Conservation (phyloP, 345 rosid species). For the Salix udensis region DNA sequence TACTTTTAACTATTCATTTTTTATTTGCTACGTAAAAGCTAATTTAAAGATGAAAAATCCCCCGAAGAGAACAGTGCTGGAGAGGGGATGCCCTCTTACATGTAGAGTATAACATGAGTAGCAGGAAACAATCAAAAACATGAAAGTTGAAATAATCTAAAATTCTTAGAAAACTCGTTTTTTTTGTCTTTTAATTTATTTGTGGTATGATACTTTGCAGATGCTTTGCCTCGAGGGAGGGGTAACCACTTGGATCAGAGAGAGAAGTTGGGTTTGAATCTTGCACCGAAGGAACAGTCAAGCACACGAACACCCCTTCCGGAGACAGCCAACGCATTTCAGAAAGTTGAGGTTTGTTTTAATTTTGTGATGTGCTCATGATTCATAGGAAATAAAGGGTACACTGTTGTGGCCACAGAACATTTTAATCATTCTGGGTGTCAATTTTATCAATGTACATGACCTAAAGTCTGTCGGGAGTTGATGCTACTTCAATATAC, state of each 20-base stretch:
- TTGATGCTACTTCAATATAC: not conserved
- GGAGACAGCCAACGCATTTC: constrained; percentile 60
- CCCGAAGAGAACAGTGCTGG: not conserved
- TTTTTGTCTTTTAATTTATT: not conserved
- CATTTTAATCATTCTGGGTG: not conserved
- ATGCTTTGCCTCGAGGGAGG: constrained; percentile 54
- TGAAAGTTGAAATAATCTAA: not conserved
- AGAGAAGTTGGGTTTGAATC: constrained; percentile 74
- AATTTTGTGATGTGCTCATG: not conserved
- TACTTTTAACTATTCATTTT: not conserved
- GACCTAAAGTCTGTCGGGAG: not conserved
- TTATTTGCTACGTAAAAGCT: not conserved
- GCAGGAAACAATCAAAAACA: not conserved
- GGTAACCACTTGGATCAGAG: constrained; percentile 67
- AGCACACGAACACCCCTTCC: constrained; percentile 37
- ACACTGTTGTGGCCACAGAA: not conserved
- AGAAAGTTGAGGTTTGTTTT: constrained; percentile 75
- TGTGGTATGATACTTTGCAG: constrained; percentile 30
- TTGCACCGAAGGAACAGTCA: constrained; percentile 45
- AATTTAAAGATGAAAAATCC: not conserved
- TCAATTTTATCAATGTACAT: not conserved
- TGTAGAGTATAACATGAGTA: not conserved
- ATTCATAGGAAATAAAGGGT: not conserved
- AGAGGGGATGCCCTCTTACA: not conserved
- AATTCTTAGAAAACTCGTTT: not conserved